phyloP scores from a whole-genome alignment of 2,329 filamentous ascomycete species.

The Colletotrichum liriopes region DNA sequence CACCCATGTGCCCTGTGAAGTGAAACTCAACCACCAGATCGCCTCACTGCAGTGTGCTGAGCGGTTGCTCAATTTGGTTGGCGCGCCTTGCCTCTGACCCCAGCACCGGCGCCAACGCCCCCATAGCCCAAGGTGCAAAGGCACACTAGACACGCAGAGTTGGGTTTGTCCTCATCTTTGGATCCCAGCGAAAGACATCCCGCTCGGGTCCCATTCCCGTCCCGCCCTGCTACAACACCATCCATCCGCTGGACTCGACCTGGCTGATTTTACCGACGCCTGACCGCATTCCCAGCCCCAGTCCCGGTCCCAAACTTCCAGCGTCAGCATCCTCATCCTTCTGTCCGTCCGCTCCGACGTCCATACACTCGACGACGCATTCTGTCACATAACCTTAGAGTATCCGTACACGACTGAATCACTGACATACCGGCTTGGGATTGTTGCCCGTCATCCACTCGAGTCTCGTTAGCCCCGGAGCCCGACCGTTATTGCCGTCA shows the following conservation, averaged over 20 bases:
- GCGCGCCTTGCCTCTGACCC: slow-evolving; percentile 13
- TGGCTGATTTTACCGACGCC: slow-evolving; percentile 24
- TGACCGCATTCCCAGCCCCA: slow-evolving; percentile 37
- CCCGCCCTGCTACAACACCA: slow-evolving; percentile 41
- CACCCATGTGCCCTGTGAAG: slow-evolving; percentile 23
- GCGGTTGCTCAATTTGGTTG: slow-evolving; percentile 24
- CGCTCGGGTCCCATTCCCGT: slow-evolving; percentile 38
- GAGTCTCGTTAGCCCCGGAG: background rate
- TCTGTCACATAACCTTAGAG: slow-evolving; percentile 6
- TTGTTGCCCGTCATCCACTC: background rate
- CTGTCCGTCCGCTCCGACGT: slow-evolving; percentile 17
- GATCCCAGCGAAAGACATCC: slow-evolving; percentile 40
- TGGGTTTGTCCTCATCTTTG: slow-evolving; percentile 15
- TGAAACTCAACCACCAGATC: slow-evolving; percentile 28
- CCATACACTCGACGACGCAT: background rate
- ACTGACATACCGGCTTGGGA: background rate
- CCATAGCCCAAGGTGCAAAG: background rate
- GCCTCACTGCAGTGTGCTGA: slow-evolving; percentile 9
- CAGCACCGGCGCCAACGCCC: slow-evolving; percentile 3
- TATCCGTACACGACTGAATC: background rate
- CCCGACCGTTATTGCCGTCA: background rate
- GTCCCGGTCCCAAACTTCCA: slow-evolving; percentile 7
- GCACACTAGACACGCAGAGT: background rate
- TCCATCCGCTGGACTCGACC: slow-evolving; percentile 28
- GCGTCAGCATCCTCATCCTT: slow-evolving; percentile 13